These are phyloP conservation scores for Phylloboletellus chloephorus DNA, from an alignment of 1,284 basidiomycete genomes.

Conservation along the genomic window DNA sequence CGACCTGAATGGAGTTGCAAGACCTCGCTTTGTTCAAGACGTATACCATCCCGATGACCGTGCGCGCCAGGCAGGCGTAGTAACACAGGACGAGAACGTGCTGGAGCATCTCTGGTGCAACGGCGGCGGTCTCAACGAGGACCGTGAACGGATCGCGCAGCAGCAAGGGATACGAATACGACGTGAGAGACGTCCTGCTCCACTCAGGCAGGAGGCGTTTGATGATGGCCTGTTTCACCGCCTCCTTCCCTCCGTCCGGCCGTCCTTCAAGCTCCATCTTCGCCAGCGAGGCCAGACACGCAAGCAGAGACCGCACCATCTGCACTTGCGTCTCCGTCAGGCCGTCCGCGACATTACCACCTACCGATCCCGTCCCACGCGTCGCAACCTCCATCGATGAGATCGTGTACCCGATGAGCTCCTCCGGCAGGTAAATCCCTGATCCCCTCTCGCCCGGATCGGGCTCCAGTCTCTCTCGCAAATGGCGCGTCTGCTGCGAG, in stretches of 20 bases:
- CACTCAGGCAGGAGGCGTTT: constrained; percentile 85
- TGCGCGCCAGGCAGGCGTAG: constrained; percentile 82
- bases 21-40: constrained; percentile 67
- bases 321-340: constrained; percentile 73
- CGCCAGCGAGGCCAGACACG: constrained; percentile 64
- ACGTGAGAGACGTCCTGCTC: constrained; percentile 73
- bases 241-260: constrained; percentile 65
- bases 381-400: constrained; percentile 77
- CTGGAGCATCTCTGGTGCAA: constrained; percentile 82
- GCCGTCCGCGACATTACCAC: constrained; percentile 62
- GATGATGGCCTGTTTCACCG: constrained; percentile 78
- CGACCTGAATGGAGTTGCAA: constrained; percentile 39
- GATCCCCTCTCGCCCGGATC: constrained; percentile 66
- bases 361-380: constrained; percentile 54
- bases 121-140: constrained; percentile 82
- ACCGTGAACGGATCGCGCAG: constrained; percentile 84
- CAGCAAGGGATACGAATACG: constrained; percentile 75
- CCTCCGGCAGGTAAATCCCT: constrained; percentile 84
- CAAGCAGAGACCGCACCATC: constrained; percentile 72
- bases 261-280: constrained; percentile 62
- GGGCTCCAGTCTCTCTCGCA: constrained; percentile 70
- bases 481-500: constrained; percentile 69
- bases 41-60: constrained; percentile 77
- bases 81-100: constrained; percentile 83
- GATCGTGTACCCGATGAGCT: constrained; percentile 86